Conservation (phyloP, 805 yeast genomes). For the Candida ficus region DNA sequence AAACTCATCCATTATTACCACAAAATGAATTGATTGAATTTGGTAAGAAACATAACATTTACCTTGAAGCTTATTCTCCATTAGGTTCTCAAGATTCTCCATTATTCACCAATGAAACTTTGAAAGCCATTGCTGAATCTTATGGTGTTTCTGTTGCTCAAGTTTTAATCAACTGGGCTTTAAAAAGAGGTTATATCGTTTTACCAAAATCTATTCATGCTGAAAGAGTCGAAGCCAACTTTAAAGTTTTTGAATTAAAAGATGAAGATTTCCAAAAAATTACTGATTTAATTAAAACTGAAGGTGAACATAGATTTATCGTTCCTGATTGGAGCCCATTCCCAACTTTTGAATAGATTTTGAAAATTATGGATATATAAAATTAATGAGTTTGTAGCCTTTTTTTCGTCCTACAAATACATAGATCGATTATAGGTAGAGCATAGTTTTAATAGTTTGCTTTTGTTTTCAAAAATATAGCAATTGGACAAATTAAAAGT, state of each 20-base stretch:
- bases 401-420: too few species aligned
- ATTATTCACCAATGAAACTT: conserved; percentile 29
- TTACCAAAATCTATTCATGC: conserved; percentile 43
- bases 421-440: too few species aligned
- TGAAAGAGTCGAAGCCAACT: conserved; percentile 34
- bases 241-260: conserved; percentile 11
- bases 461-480: too few species aligned
- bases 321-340: conserved; percentile 19
- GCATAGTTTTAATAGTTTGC: too few species aligned
- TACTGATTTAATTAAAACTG: conserved; percentile 20
- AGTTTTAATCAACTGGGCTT: conserved; percentile 53
- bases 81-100: conserved; percentile 14
- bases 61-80: conserved; percentile 19
- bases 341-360: conserved; percentile 32
- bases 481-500: too few species aligned
- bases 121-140: conserved; percentile 40
- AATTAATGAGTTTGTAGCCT: too few species aligned
- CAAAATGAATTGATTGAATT: conserved; percentile 17
- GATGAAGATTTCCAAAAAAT: conserved; percentile 24
- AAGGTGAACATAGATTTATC: conserved; percentile 27
- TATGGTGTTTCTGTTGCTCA: conserved; percentile 41
- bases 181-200: conserved; percentile 53
- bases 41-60: conserved; percentile 12
- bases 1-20: conserved; percentile 20
- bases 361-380: too few species aligned